Evolutionary conservation across 163 green algal genomes (phyloP), one percentile per base, ranked within the genome.

Genomic region (Scenedesmus sp.): DNA sequence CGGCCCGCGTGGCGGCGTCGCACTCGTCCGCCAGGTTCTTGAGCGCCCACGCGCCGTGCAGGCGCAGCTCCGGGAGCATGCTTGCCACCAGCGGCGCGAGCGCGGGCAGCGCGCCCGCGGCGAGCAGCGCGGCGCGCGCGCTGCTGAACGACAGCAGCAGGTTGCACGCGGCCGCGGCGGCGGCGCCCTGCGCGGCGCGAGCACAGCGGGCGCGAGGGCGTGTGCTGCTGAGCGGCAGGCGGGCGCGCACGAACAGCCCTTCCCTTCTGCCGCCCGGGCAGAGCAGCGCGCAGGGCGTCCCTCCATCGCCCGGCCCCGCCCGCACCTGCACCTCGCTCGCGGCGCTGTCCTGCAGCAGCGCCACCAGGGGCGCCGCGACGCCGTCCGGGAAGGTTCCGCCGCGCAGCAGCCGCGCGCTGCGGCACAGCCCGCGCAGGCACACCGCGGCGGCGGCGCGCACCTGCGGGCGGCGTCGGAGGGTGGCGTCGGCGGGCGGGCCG

Each of bases 131-230:
- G 33, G 86, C 77, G 73, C 94, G 94, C 24, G 91, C 81, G 6
- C 70, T 60, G 24, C 72, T 89, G 80, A 95, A 95, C 22, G 95
- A 89, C 7, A 96, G 81, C 20, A 95, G 85, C 45, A 97, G 81
- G 86, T 97, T 97, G 85, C 90, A 95, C 17, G 96, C 45, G 1
- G 92, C 85, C 47, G 80, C 86, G 9, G 87, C 86, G 34, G 91
- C 92, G 29, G 77, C 86, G 14, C 73, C 66, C 87, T 91, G 72
- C 29, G 3, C 17, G 39, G 7, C 33, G 4, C 24, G 44, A 22
- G 64, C 15, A 18, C 7, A 4, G 64, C 14, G 10, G 50, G 18
- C 50, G 64, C 4, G 10, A 51, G 9, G 14, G 60, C 31, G 29
- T 42, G 34, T 51, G n/a, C n/a, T n/a, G n/a, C 58, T 24, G 15